Percentiles rank a stretch among this genome's conserved stretches.
Conservation (phyloP, 805 yeast species). For the Metschnikowia arizonensis region DNA sequence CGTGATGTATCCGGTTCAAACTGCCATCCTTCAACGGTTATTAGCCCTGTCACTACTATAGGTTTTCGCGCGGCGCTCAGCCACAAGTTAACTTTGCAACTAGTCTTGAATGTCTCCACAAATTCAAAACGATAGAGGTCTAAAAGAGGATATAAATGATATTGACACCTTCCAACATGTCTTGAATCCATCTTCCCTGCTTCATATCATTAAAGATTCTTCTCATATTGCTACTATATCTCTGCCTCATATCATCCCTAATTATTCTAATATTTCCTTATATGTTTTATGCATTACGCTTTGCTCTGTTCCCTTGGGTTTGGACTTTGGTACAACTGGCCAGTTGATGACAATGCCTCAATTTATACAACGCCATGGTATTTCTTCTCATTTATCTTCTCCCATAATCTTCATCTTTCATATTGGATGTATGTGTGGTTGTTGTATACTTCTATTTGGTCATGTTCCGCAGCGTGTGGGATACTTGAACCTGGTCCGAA, state of each 20-base stretch:
- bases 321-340: constrained; percentile 16
- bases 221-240: too few relatives aligned
- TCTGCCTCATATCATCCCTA: neutral
- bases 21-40: too few relatives aligned
- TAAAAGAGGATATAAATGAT: too few relatives aligned
- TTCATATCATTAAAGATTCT: neutral
- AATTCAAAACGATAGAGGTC: too few relatives aligned
- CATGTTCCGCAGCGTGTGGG: constrained; percentile 6
- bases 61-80: constrained; percentile 1
- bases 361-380: constrained; percentile 8
- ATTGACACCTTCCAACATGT: too few relatives aligned
- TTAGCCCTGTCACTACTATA: too few relatives aligned
- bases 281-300: constrained; percentile 6
- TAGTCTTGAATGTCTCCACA: too few relatives aligned
- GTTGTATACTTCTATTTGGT: constrained; percentile 2
- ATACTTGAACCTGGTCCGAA: constrained; percentile 6
- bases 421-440: constrained; percentile 10
- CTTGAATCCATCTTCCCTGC: neutral
- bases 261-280: neutral
- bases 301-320: constrained; percentile 13
- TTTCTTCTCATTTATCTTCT: constrained; percentile 6
- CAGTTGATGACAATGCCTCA: constrained; percentile 9
- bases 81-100: constrained; percentile 4
- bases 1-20: too few relatives aligned
- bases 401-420: constrained; percentile 8